Evolutionary conservation across 1,284 basidiomycete species (phyloP).

Genomic region (Grifola frondosa): DNA sequence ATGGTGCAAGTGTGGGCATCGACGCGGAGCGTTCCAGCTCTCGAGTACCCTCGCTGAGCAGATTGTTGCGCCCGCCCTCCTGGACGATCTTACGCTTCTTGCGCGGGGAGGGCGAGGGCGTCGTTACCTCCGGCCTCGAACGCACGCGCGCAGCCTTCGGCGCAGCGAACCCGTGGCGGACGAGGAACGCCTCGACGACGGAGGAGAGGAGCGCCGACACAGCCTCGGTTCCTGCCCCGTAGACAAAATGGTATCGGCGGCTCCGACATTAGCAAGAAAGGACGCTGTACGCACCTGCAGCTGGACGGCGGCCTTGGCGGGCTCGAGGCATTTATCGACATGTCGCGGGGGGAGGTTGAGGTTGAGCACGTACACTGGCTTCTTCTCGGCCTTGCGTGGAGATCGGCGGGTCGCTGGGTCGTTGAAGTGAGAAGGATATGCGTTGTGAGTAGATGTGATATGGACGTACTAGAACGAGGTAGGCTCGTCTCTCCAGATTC

Average conservation of each 20-base stretch:
- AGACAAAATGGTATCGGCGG: background rate
- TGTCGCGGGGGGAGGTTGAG: conserved; percentile 61
- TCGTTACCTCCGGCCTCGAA: background rate
- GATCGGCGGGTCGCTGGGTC: conserved; percentile 58
- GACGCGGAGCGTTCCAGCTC: no score
- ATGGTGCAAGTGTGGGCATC: no score
- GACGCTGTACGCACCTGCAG: conserved; percentile 57
- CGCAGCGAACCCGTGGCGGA: conserved; percentile 59
- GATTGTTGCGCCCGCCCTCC: background rate
- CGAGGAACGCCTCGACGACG: conserved; percentile 65
- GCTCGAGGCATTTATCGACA: conserved; percentile 78
- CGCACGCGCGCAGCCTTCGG: background rate
- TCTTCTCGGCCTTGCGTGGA: conserved; percentile 72
- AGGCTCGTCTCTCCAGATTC: conserved; percentile 52
- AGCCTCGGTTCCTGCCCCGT: conserved; percentile 48
- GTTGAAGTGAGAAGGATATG: background rate
- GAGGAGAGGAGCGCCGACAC: conserved; percentile 57
- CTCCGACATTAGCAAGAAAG: background rate
- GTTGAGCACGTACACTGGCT: conserved; percentile 80
- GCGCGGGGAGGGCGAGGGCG: conserved; percentile 8
- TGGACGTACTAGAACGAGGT: conserved; percentile 44
- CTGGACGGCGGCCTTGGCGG: conserved; percentile 67
- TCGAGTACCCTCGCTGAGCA: no score
- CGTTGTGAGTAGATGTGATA: no score
- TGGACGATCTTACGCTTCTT: conserved; percentile 22